Evolutionary conservation across 768 basidiomycete species (phyloP).

Genomic region (Omphalotus guepiniiformis): DNA sequence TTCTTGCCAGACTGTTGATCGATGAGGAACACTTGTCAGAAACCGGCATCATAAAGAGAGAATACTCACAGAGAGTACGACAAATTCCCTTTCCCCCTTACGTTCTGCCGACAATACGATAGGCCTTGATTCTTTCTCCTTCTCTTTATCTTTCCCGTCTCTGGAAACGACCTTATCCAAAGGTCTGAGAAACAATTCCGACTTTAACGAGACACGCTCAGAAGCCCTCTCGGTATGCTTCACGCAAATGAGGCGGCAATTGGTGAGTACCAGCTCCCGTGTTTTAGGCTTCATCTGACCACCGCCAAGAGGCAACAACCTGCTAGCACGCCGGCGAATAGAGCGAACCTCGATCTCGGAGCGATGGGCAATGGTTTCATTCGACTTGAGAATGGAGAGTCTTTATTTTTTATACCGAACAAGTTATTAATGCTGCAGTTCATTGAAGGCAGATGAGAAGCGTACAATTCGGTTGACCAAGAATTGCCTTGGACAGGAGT

Average conservation of each 20-base stretch:
- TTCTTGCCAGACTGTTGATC: slow-evolving; percentile 40
- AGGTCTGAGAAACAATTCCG: slow-evolving; percentile 42
- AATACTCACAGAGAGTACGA: slow-evolving; percentile 54
- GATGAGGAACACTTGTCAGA: slow-evolving; percentile 1
- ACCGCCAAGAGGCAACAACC: slow-evolving; percentile 47
- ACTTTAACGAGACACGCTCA: slow-evolving; percentile 40
- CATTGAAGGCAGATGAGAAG: slow-evolving; percentile 1
- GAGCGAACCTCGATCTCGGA: slow-evolving; percentile 52
- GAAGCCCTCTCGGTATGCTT: slow-evolving; percentile 39
- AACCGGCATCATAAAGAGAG: background rate
- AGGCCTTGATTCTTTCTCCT: slow-evolving; percentile 42
- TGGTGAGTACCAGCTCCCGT: slow-evolving; percentile 54
- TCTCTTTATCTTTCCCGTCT: slow-evolving; percentile 34
- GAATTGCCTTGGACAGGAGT: slow-evolving; percentile 54
- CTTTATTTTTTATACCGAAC: too few relatives aligned
- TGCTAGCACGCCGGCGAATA: slow-evolving; percentile 53
- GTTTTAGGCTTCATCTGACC: slow-evolving; percentile 46
- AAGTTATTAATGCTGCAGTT: background rate
- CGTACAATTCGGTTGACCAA: slow-evolving; percentile 44
- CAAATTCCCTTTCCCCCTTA: slow-evolving; percentile 56
- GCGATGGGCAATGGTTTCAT: slow-evolving; percentile 46
- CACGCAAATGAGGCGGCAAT: slow-evolving; percentile 51
- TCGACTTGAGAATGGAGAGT: slow-evolving; percentile 35
- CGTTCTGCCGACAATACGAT: slow-evolving; percentile 44
- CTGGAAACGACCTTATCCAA: slow-evolving; percentile 6